Evolutionary conservation across 768 basidiomycete genomes (phyloP).

Genomic region (Mycena pura): DNA sequence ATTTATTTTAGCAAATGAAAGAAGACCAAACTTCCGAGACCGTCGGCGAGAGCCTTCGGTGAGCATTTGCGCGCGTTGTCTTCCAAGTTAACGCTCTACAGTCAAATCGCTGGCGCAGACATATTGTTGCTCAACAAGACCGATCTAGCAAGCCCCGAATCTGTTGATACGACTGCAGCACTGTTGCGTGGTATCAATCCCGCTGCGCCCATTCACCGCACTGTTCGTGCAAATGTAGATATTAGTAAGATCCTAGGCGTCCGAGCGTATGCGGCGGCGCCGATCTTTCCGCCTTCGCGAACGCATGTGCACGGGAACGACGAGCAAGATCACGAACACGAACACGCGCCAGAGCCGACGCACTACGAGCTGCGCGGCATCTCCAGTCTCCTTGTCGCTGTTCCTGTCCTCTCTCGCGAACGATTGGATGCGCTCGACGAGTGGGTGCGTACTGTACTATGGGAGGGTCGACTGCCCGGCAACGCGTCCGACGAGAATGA

Average conservation of each 20-base stretch:
- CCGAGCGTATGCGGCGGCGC: constrained; percentile 73
- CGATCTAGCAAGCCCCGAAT: constrained; percentile 66
- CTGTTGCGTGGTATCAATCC: constrained; percentile 82
- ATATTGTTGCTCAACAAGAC: constrained; percentile 92
- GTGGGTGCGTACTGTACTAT: constrained; percentile 84
- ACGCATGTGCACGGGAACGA: constrained; percentile 40
- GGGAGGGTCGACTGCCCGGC: constrained; percentile 70
- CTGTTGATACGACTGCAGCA: constrained; percentile 57
- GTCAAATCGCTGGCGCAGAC: constrained; percentile 94
- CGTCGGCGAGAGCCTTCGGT: constrained; percentile 84
- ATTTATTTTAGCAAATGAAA: constrained; percentile 75
- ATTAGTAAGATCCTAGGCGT: constrained; percentile 80
- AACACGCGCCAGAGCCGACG: constrained; percentile 43
- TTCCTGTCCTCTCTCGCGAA: constrained; percentile 60
- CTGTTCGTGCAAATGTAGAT: constrained; percentile 75
- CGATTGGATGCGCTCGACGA: constrained; percentile 67
- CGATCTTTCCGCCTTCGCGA: constrained; percentile 25
- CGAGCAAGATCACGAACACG: constrained; percentile 39
- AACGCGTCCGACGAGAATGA: constrained; percentile 25
- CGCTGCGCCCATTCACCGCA: constrained; percentile 74
- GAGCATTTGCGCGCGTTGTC: constrained; percentile 23
- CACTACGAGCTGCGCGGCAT: constrained; percentile 86
- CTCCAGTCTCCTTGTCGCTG: constrained; percentile 74
- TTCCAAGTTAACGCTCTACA: constrained; percentile 38
- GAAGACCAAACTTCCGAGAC: constrained; percentile 71